Evolutionary conservation across 202 grass and related monocot genomes (phyloP).

Genomic region (Zoysia matrella): DNA sequence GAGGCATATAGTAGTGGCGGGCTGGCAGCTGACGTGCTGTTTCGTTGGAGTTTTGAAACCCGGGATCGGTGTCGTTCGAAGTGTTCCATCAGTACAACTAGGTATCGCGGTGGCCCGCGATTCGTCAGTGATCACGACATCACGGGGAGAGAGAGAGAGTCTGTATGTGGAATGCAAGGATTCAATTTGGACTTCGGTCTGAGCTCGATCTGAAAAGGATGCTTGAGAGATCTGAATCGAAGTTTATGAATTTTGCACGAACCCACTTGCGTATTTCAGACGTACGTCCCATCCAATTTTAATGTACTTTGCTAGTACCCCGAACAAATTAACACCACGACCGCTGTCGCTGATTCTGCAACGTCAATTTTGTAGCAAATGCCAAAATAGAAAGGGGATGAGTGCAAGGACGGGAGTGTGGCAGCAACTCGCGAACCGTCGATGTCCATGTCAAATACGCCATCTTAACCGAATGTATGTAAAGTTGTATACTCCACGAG

Average conservation of each 20-base stretch:
- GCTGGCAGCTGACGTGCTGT: not conserved
- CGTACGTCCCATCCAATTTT: too few relatives aligned
- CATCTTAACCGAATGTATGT: slow-evolving; percentile 53
- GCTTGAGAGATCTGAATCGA: not conserved
- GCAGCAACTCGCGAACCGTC: not conserved
- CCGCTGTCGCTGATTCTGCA: not conserved
- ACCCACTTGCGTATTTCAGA: not conserved
- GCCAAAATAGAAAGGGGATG: not conserved
- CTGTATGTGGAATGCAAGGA: not conserved
- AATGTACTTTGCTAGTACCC: too few relatives aligned
- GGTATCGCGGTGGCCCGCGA: not conserved
- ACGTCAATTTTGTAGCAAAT: not conserved
- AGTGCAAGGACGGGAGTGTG: not conserved
- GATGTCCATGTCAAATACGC: slow-evolving; percentile 40
- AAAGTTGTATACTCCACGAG: slow-evolving; percentile 32
- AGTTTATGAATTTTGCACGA: not conserved
- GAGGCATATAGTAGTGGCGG: not conserved
- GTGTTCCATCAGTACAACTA: slow-evolving; percentile 35
- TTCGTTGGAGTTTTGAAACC: not conserved
- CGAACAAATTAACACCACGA: not conserved
- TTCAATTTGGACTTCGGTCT: not conserved
- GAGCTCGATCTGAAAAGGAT: slow-evolving; percentile 21
- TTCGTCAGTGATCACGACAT: slow-evolving; percentile 5
- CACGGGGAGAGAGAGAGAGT: not conserved
- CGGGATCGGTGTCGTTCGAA: not conserved